Percentiles rank a stretch among this genome's conserved stretches.
Evolutionary conservation across 345 rosid genomes (phyloP).

Genomic region (Melaleuca quinquenervia): DNA sequence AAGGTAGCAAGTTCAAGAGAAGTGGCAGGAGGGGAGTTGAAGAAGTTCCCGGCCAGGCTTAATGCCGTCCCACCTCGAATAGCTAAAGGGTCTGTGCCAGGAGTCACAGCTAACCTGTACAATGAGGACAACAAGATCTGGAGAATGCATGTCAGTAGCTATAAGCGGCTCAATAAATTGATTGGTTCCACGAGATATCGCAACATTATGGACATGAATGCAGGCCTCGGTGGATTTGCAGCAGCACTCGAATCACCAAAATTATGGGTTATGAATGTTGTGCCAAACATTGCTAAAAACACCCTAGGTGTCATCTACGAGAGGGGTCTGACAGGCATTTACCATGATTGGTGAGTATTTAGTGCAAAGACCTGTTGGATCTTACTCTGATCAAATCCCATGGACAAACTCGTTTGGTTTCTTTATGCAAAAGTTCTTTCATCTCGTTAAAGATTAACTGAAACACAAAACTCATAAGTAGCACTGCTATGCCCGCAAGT

Average conservation of each 20-base stretch:
- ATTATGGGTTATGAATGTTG: slow-evolving; percentile 96
- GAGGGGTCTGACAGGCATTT: slow-evolving; percentile 87
- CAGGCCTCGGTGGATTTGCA: slow-evolving; percentile 89
- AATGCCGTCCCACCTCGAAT: slow-evolving; percentile 70
- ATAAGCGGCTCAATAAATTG: slow-evolving; percentile 62
- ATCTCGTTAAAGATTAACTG: background rate
- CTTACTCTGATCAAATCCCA: background rate
- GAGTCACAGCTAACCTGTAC: slow-evolving; percentile 46
- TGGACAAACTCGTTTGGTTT: background rate
- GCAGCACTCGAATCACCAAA: slow-evolving; percentile 86
- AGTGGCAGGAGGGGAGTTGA: slow-evolving; percentile 75
- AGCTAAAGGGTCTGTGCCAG: slow-evolving; percentile 47
- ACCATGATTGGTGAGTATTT: slow-evolving; percentile 79
- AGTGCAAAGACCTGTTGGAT: background rate
- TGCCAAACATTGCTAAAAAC: slow-evolving; percentile 66
- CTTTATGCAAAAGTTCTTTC: background rate
- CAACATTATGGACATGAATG: slow-evolving; percentile 95
- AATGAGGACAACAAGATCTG: slow-evolving; percentile 58
- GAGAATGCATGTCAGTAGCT: slow-evolving; percentile 63
- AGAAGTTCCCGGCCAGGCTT: slow-evolving; percentile 88
- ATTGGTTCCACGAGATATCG: slow-evolving; percentile 75
- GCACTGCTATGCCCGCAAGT: background rate
- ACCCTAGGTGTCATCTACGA: slow-evolving; percentile 80
- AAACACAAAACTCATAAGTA: background rate
- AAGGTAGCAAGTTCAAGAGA: slow-evolving; percentile 47